Evolutionary conservation across 139 green algal genomes (phyloP), one percentile per base, ranked within the genome.

Genomic region (Volvox reticuliferus): DNA sequence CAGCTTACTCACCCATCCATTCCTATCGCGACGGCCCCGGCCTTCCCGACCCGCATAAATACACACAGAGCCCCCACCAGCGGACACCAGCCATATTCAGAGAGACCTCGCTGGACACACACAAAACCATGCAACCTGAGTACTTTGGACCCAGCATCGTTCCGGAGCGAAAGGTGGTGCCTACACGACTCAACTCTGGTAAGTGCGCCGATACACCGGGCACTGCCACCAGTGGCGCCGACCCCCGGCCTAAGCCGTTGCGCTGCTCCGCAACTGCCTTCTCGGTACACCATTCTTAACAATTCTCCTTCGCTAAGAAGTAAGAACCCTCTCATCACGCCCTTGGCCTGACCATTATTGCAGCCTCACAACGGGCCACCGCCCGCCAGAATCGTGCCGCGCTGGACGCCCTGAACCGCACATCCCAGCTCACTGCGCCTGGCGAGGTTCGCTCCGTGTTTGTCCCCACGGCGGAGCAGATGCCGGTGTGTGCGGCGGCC

Each of bases 401-500:
- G 1, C 33, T 83, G 50, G 71, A 75, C 12, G 44, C 86, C 16
- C 73, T 90, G 30, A 13, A 21, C 5, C 44, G 50, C 50, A 90
- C 86, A 28, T 62, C 86, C 21, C 71, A 76, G 86, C 12, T 90
- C 13, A 55, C 86, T 21, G 30, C 50, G 1, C 0, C 35, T 17
- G 86, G 86, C 30, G 86, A 90, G 50, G 86, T 90, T 17, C 86
- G 86, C 26, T 62, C 50, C 17, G 86, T 90, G 20, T 90, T 90
- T n/a, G 63, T 84, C 21, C 86, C 86, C 73, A 90, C 71, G 3
- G 12, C 30, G 73, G 71, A 90, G 86, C 86, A 90, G 86, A 55
- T 90, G 86, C 86, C 86, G 36, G 86, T 90, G 50, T 90, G 86
- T 33, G 50, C 22, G 20, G 86, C 71, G 18, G 86, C 86, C 14